Evolutionary conservation across 2,329 filamentous ascomycete species (phyloP).

Genomic region (Epicoccum nigrum): DNA sequence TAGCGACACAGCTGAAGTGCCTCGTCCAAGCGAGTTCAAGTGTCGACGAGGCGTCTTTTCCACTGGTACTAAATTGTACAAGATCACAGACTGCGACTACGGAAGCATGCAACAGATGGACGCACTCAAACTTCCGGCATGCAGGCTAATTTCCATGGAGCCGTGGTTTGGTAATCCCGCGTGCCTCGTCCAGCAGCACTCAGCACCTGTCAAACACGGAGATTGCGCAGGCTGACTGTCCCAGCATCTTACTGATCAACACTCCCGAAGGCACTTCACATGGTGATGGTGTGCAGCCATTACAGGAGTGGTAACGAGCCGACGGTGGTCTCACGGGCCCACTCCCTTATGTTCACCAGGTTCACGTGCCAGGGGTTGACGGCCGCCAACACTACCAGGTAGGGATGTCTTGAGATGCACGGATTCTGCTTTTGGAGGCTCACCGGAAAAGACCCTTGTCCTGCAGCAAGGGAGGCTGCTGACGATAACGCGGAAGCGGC

Average conservation of each 20-base stretch:
- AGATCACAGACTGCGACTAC: not conserved
- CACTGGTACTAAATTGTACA: no score
- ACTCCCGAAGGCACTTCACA: not conserved
- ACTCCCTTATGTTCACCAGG: not conserved
- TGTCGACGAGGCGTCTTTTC: not conserved
- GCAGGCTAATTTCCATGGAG: not conserved
- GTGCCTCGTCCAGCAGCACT: no score
- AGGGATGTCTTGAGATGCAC: not conserved
- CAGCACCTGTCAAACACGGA: no score
- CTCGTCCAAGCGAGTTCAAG: not conserved
- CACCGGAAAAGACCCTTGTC: conserved; percentile 4
- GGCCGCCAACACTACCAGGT: not conserved
- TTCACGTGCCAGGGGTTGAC: not conserved
- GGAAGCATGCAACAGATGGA: conserved; percentile 1
- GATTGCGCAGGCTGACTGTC: no score
- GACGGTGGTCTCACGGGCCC: conserved; percentile 4
- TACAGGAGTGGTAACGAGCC: conserved; percentile 12
- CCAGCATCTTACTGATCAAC: no score
- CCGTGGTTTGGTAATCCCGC: not conserved
- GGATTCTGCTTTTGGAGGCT: not conserved
- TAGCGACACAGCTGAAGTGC: not conserved
- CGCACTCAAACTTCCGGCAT: not conserved
- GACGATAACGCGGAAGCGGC: conserved; percentile 11
- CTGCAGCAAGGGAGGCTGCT: not conserved
- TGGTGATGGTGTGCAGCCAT: conserved; percentile 2